Evolutionary conservation across 371 early-diverging fungal species (phyloP).

Genomic region (Mortierella sp.): DNA sequence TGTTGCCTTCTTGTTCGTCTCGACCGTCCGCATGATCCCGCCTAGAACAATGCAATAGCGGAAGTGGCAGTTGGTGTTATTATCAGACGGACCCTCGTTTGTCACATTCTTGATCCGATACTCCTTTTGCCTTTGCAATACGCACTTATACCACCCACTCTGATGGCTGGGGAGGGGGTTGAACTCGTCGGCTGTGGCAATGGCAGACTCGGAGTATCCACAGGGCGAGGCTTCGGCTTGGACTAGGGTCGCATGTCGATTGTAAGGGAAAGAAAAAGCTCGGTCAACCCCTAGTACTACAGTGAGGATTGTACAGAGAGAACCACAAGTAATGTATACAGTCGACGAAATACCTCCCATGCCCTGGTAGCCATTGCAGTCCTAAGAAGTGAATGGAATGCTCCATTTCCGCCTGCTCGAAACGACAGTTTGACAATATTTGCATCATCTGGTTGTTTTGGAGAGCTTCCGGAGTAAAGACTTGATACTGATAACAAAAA

Average conservation of each 20-base stretch:
- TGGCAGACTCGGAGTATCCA: background rate
- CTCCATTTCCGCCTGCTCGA: constrained; percentile 73
- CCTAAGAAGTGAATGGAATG: constrained; percentile 71
- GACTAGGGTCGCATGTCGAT: constrained; percentile 7
- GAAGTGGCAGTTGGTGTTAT: too few species aligned
- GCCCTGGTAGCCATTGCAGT: constrained; percentile 63
- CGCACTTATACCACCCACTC: constrained; percentile 47
- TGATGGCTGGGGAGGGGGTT: constrained; percentile 9
- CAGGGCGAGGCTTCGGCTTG: constrained; percentile 20
- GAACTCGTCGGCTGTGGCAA: background rate
- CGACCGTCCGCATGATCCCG: constrained; percentile 79
- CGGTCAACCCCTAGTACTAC: background rate
- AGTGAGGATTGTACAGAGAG: background rate
- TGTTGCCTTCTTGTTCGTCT: constrained; percentile 68
- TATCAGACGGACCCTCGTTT: too few species aligned
- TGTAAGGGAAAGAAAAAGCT: background rate
- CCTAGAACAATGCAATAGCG: constrained; percentile 55
- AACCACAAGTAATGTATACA: background rate
- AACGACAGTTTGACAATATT: constrained; percentile 79
- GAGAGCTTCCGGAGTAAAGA: constrained; percentile 13
- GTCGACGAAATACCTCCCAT: constrained; percentile 67
- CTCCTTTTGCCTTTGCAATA: too few species aligned
- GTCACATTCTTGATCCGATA: too few species aligned
- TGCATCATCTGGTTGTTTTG: constrained; percentile 13
- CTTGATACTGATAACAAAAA: constrained; percentile 13